Evolutionary conservation across 192 early-diverging fungal species (phyloP), one percentile per base, ranked within the genome.

Genomic region (Dissophora ornata): DNA sequence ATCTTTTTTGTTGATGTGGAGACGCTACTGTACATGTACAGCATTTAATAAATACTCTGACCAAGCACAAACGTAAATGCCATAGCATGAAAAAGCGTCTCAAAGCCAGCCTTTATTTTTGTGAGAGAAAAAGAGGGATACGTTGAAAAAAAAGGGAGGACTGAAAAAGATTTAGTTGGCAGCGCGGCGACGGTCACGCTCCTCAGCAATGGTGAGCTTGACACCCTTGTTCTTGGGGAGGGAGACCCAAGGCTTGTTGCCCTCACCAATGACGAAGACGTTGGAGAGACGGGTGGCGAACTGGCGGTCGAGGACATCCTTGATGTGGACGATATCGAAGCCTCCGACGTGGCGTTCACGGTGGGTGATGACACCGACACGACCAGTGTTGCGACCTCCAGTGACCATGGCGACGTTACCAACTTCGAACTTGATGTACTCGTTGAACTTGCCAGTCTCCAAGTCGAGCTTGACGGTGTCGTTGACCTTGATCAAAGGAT

Each of bases 301-400:
- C 79, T 90, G 84, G 80, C 93, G 92, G 83, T 96, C 97, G 60
- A 90, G 84, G 32, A 93, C 85, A 81, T 99, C 98, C 95, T 98
- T 98, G 84, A 99, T 87, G 88, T 99, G 97, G 61, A 98, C 92
- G 80, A 99, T 97, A 80, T 99, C 97, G 88, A 98, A 98, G 82
- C 96, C 94, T 78, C 96, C 95, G 79, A 93, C 86, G 92, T 97
- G 97, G 80, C 92, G 90, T 85, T 99, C 97, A 83, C 93, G 90
- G 91, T 96, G 93, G 71, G 90, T 94, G 80, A 99, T 93, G 70
- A 93, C 84, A 88, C 98, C 98, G 67, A 97, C 92, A 87, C 97
- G 94, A 57, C 97, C 98, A 89, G 96, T 96, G 90, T 97, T 98
- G 79, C 93, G 93, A 75, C 98, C 98, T 71, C 98, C 98, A 62